Conservation (phyloP, 2,329 filamentous ascomycete genomes). For the Blumeria hordei region DNA sequence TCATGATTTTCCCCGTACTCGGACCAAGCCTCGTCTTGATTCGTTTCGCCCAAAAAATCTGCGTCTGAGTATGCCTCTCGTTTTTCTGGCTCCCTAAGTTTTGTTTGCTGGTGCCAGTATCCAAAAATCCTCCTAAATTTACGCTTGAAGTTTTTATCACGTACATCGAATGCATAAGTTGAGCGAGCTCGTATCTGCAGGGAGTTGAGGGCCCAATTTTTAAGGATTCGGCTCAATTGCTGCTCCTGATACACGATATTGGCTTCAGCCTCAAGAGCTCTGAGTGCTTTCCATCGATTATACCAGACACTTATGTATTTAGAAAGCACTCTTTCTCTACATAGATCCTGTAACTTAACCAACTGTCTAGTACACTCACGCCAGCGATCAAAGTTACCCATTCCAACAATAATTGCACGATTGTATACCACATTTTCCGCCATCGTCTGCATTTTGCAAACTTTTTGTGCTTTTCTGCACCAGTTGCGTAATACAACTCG, state of each 20-base stretch:
- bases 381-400: conserved; percentile 14
- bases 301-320: conserved; percentile 12
- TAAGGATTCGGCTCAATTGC: conserved; percentile 9
- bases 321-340: conserved; percentile 7
- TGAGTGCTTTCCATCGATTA: conserved; percentile 7
- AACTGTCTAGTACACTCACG: conserved; percentile 10
- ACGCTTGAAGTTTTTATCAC: conserved; percentile 14
- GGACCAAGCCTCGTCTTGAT: conserved; percentile 11
- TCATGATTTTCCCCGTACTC: conserved; percentile 12
- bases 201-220: conserved; percentile 13
- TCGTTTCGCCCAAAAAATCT: conserved; percentile 1
- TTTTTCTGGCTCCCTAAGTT: conserved; percentile 6
- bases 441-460: conserved; percentile 12
- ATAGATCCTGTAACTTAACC: conserved; percentile 10
- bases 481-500: conserved; percentile 9
- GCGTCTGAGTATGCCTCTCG: conserved; percentile 3
- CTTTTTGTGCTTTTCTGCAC: conserved; percentile 7
- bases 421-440: conserved; percentile 9
- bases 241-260: conserved; percentile 11
- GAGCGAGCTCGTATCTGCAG: conserved; percentile 11
- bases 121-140: conserved; percentile 14
- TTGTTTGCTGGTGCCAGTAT: conserved; percentile 13
- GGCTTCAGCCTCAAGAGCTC: conserved; percentile 11
- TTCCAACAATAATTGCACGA: conserved; percentile 10
- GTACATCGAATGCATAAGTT: conserved; percentile 12